A percentile compares a stretch with the other conserved stretches of the same genome.
These are phyloP conservation scores for Dunaliella sp. DNA, from an alignment of 139 green algal genomes.

Conservation along the genomic window DNA sequence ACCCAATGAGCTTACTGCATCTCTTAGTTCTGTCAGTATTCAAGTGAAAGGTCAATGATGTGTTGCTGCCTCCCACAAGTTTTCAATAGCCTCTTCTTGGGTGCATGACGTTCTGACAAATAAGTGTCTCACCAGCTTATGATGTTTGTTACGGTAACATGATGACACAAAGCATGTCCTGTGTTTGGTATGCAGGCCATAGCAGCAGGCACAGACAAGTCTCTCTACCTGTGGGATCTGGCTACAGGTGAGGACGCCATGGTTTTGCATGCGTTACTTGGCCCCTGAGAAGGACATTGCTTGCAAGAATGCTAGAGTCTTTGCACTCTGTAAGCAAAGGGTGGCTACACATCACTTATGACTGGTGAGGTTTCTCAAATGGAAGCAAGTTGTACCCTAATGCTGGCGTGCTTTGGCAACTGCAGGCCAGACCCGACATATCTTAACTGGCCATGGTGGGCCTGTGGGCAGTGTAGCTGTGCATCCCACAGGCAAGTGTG, in stretches of 20 bases:
- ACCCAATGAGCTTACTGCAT: too few relatives aligned
- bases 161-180: too few relatives aligned
- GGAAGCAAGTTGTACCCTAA: not conserved
- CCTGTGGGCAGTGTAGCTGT: conserved; percentile 56
- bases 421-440: conserved; percentile 43
- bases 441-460: conserved; percentile 71
- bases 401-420: not conserved
- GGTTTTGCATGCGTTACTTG: too few relatives aligned
- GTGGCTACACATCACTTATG: not conserved
- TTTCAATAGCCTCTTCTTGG: too few relatives aligned
- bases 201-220: conserved; percentile 60
- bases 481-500: conserved; percentile 41
- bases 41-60: too few relatives aligned
- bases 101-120: too few relatives aligned
- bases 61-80: too few relatives aligned
- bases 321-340: not conserved
- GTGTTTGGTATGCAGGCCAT: too few relatives aligned
- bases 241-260: conserved; percentile 19
- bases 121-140: too few relatives aligned
- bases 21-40: too few relatives aligned
- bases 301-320: not conserved
- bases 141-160: too few relatives aligned
- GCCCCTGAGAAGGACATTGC: too few relatives aligned
- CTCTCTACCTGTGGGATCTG: conserved; percentile 64
- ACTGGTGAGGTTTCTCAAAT: not conserved